Conservation (phyloP, 306 rosid species). For the Fragaria ananassa region DNA sequence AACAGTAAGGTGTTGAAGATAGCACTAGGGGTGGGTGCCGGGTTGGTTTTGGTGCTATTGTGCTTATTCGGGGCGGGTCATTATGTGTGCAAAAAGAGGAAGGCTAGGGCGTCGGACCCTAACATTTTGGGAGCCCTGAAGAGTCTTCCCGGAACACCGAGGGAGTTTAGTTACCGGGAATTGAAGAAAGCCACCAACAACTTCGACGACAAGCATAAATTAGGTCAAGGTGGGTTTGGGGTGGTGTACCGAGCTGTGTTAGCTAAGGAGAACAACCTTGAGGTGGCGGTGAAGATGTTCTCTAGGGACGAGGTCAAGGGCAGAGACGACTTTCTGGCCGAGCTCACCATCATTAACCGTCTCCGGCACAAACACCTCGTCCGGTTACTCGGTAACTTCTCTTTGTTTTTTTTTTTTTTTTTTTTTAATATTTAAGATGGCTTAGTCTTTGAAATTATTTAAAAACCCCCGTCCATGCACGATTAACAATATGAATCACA, state of each 20-base stretch:
- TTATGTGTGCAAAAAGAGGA: slow-evolving; percentile 21
- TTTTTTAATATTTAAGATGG: background rate
- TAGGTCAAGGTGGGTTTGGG: slow-evolving; percentile 77
- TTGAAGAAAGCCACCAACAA: slow-evolving; percentile 67
- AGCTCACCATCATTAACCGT: slow-evolving; percentile 71
- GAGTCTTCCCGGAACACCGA: slow-evolving; percentile 68
- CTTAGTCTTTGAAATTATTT: background rate
- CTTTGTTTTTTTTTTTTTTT: too few relatives aligned
- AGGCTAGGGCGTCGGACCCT: slow-evolving; percentile 18
- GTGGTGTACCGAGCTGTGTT: slow-evolving; percentile 57
- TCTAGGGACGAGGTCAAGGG: slow-evolving; percentile 60
- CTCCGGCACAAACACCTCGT: slow-evolving; percentile 80
- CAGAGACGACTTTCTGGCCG: slow-evolving; percentile 69
- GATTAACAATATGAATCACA: background rate
- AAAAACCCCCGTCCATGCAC: background rate
- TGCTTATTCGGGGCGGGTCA: slow-evolving; percentile 22
- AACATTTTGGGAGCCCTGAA: slow-evolving; percentile 58
- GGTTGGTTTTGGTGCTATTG: slow-evolving; percentile 11
- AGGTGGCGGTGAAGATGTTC: slow-evolving; percentile 73
- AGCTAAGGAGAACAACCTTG: slow-evolving; percentile 31
- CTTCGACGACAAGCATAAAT: slow-evolving; percentile 50
- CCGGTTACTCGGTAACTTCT: slow-evolving; percentile 41
- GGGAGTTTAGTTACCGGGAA: slow-evolving; percentile 52
- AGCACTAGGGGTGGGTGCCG: slow-evolving; percentile 44
- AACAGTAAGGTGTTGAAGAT: slow-evolving; percentile 10